phyloP scores from a whole-genome alignment of 129 eudicot genomes.

The Saussurea involucrata region DNA sequence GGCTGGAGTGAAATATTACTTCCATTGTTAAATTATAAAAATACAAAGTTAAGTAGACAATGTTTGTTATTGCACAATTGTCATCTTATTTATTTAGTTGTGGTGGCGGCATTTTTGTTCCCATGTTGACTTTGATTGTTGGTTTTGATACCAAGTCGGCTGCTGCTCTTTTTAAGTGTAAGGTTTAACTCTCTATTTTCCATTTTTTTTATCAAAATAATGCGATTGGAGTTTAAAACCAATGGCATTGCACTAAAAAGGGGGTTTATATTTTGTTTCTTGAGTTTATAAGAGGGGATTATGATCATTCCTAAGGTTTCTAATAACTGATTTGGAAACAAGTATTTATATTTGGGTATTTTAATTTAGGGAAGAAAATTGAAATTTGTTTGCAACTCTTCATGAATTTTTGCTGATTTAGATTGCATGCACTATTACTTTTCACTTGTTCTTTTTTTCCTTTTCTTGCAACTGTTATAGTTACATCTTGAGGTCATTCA shows the following conservation, averaged over 20 bases:
- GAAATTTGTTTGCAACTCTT: not conserved
- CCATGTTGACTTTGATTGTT: conserved; percentile 77
- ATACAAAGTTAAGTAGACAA: not conserved
- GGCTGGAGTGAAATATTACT: not conserved
- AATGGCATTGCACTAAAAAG: not conserved
- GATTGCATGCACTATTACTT: not conserved
- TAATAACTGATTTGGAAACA: not conserved
- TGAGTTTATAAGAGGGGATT: not conserved
- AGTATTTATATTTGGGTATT: not conserved
- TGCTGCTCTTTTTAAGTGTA: conserved; percentile 96
- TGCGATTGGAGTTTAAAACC: not conserved
- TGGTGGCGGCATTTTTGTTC: conserved; percentile 98
- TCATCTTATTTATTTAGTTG: conserved; percentile 18
- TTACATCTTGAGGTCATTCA: not conserved
- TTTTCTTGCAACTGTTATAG: not conserved
- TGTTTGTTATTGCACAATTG: not conserved
- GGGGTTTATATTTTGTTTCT: not conserved
- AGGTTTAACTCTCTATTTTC: conserved; percentile 4
- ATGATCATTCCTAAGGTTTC: not conserved
- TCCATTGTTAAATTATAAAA: not conserved
- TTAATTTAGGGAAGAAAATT: not conserved
- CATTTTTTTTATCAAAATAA: not conserved
- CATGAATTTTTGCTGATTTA: not conserved
- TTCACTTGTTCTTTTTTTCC: not conserved
- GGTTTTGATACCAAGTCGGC: too few relatives aligned